Evolutionary conservation across 345 rosid genomes (phyloP).

Genomic region (Lepidium aucheri): DNA sequence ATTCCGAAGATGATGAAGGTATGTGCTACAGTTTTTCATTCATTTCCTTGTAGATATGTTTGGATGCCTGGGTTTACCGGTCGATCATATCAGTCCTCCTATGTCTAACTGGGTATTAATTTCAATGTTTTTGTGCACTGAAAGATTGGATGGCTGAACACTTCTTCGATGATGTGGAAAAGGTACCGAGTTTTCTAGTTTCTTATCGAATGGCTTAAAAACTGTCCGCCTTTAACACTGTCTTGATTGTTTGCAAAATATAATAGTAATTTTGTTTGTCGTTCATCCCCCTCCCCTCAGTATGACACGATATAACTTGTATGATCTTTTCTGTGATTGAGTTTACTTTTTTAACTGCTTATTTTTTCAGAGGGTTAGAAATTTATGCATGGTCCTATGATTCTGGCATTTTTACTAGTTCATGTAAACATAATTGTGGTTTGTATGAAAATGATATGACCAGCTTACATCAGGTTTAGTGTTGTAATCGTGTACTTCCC

Average conservation of each 20-base stretch:
- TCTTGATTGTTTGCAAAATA: background rate
- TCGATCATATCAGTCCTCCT: slow-evolving; percentile 5
- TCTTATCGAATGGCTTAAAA: background rate
- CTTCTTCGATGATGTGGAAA: slow-evolving; percentile 44
- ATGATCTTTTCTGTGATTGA: background rate
- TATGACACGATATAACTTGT: background rate
- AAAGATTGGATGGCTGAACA: slow-evolving; percentile 28
- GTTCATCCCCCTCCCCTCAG: background rate
- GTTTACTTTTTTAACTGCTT: background rate
- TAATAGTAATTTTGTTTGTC: background rate
- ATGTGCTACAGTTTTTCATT: background rate
- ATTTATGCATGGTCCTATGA: background rate
- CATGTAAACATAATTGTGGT: background rate
- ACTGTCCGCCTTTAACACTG: background rate
- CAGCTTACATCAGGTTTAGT: background rate
- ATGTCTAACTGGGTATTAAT: slow-evolving; percentile 4
- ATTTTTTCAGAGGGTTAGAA: background rate
- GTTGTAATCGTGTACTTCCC: background rate
- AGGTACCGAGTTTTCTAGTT: slow-evolving; percentile 14
- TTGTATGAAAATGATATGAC: background rate
- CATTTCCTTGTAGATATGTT: background rate
- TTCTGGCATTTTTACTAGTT: background rate
- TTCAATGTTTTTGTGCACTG: slow-evolving; percentile 2
- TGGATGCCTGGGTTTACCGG: background rate
- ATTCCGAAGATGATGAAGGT: slow-evolving; percentile 42